phyloP scores from a whole-genome alignment of 108 stramenopile genomes.

The Fistulifera solaris region DNA sequence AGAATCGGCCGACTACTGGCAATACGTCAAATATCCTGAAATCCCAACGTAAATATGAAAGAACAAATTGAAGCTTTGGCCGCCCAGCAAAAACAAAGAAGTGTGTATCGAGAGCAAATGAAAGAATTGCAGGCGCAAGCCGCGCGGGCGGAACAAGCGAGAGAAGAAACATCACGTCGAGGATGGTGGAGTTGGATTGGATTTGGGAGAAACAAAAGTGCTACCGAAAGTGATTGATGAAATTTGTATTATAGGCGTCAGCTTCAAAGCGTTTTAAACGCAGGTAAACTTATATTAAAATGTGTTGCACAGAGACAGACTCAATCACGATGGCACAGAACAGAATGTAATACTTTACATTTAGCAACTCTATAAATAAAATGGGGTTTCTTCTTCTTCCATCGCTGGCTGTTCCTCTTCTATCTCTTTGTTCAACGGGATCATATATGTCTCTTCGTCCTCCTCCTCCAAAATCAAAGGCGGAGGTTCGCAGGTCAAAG shows the following conservation, averaged over 20 bases:
- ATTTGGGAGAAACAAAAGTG: not conserved
- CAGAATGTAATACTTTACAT: too few species aligned
- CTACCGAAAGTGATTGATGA: too few species aligned
- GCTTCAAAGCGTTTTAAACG: too few species aligned
- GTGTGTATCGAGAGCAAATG: slow-evolving; percentile 38
- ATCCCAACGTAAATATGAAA: slow-evolving; percentile 69
- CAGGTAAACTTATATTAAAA: too few species aligned
- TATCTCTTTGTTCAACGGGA: too few species aligned
- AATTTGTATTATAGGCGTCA: too few species aligned
- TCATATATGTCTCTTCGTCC: not conserved
- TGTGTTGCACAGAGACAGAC: too few species aligned
- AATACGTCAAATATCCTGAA: slow-evolving; percentile 83
- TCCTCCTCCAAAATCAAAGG: slow-evolving; percentile 16
- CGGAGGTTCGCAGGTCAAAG: slow-evolving; percentile 25
- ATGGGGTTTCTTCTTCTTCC: too few species aligned
- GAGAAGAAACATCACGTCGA: not conserved
- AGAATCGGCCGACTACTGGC: slow-evolving; percentile 77
- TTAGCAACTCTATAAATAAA: too few species aligned
- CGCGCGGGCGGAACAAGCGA: slow-evolving; percentile 13
- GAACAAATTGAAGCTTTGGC: slow-evolving; percentile 53
- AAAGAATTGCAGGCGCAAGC: slow-evolving; percentile 26
- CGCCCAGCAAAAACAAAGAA: slow-evolving; percentile 44
- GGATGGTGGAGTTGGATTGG: slow-evolving; percentile 2
- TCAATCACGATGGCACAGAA: too few species aligned
- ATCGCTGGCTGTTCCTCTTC: too few species aligned